Evolutionary conservation across 2,329 filamentous ascomycete genomes (phyloP), one percentile per base, ranked within the genome.

Genomic region (Aspergillus piperis): DNA sequence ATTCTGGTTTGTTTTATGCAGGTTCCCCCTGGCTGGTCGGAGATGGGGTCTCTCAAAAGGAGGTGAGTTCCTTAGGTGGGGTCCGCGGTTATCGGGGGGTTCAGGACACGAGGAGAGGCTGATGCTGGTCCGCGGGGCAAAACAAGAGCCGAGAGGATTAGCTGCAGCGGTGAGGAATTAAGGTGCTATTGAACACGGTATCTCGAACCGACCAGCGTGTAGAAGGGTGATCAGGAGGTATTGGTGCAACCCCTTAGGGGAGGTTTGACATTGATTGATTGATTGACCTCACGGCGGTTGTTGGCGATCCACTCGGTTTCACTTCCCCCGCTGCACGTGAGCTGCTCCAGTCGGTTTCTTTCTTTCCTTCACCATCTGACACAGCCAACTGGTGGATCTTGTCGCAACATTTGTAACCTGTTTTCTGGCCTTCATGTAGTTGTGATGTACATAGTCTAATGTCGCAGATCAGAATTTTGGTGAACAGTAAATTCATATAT

Each of bases 401-500:
- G 32, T 36, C 19, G 57, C 39, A 47, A 62, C n/a, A 25, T 13
- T 36, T 13, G 11, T 36, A 15, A 13, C 2, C 2, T 36, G 10
- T 1, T 13, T 36, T 13, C 11, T 36, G 11, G 13, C 32, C 11
- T 36, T 11, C 32, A 36, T 36, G 11, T 36, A 13, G 11, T 36
- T 36, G 32, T 5, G 5, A 36, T 36, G 32, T 36, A 36, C 11
- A 36, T 36, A 36, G 32, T 36, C 32, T 36, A 13, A 36, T 5
- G 11, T 36, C 11, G 32, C 32, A 36, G 11, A 47, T 30, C 42
- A 60, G 19, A 60, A 39, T 6, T 54, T 19, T 47, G 27, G 32
- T 48, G 38, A 54, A 49, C 27, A 44, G 58, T 66, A 54, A 60
- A 62, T 61, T 59, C 66, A 57, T 63, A 62, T 63, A 73, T 74